phyloP scores from a whole-genome alignment of 2,329 filamentous ascomycete genomes.

The Sphaerostilbella broomeana region DNA sequence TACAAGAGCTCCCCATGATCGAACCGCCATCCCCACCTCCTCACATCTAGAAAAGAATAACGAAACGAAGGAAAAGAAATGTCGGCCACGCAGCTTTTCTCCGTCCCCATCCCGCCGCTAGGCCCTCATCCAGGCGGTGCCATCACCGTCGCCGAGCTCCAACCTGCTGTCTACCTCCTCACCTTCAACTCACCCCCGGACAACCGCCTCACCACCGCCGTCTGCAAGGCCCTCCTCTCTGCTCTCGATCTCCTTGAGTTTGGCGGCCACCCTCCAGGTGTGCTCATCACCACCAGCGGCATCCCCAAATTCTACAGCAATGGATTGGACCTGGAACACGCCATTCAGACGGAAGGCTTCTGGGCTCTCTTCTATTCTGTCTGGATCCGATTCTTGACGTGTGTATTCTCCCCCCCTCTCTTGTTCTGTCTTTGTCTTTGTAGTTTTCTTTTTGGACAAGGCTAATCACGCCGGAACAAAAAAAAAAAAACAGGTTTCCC shows the following conservation, averaged over 20 bases:
- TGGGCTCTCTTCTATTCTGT: constrained; percentile 57
- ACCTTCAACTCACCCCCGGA: constrained; percentile 66
- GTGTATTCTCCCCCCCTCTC: background rate
- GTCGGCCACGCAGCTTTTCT: constrained; percentile 29
- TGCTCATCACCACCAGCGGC: constrained; percentile 68
- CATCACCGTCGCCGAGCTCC: constrained; percentile 57
- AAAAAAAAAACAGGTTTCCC: constrained; percentile 44
- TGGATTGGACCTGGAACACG: constrained; percentile 69
- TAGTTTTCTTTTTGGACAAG: too few species aligned
- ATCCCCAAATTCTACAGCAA: constrained; percentile 79
- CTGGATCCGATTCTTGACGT: constrained; percentile 51
- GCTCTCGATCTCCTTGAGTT: constrained; percentile 72
- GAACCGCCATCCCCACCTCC: too few species aligned
- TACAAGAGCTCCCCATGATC: too few species aligned
- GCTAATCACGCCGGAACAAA: background rate
- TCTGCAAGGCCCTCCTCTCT: constrained; percentile 60
- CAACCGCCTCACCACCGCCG: constrained; percentile 65
- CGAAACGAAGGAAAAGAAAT: too few species aligned
- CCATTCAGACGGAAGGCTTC: constrained; percentile 54
- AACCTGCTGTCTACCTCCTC: constrained; percentile 60
- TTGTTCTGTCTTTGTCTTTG: background rate
- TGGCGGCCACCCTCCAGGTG: constrained; percentile 55
- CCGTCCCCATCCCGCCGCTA: constrained; percentile 48
- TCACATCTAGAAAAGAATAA: too few species aligned
- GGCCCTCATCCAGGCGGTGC: constrained; percentile 45